phyloP scores from a whole-genome alignment of 345 rosid species.

The Murraya paniculata region DNA sequence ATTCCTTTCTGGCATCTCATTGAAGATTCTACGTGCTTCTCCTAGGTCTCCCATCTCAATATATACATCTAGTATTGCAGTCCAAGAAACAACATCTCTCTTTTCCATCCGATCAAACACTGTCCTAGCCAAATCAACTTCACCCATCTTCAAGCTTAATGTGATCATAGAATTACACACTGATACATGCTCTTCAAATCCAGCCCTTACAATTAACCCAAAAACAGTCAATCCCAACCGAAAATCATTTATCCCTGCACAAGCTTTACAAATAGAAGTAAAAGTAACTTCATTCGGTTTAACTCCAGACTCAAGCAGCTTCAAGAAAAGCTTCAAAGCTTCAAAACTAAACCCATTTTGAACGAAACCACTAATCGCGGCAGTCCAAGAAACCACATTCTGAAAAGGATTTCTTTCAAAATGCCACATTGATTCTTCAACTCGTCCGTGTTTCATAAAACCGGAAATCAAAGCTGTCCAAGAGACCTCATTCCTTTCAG shows the following conservation, averaged over 20 bases:
- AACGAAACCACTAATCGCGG: constrained; percentile 50
- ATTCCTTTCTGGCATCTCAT: constrained; percentile 55
- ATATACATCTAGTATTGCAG: constrained; percentile 50
- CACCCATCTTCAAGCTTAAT: constrained; percentile 43
- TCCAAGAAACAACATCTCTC: constrained; percentile 62
- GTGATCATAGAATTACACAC: constrained; percentile 57
- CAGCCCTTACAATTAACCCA: constrained; percentile 47
- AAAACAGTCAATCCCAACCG: constrained; percentile 37
- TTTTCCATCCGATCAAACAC: constrained; percentile 45
- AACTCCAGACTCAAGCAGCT: constrained; percentile 38
- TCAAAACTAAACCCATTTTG: constrained; percentile 39
- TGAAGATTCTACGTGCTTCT: constrained; percentile 49
- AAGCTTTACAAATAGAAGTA: constrained; percentile 44
- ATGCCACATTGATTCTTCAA: constrained; percentile 46
- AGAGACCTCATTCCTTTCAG: constrained; percentile 47
- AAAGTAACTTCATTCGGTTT: constrained; percentile 51
- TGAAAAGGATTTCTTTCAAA: constrained; percentile 52
- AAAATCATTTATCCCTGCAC: constrained; percentile 32
- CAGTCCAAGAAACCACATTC: constrained; percentile 55
- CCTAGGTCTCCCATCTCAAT: constrained; percentile 39
- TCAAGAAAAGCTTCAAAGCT: constrained; percentile 44
- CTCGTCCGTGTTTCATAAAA: constrained; percentile 47
- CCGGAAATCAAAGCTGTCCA: constrained; percentile 61
- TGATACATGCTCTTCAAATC: constrained; percentile 36
- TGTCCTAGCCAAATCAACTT: constrained; percentile 35